Conservation (phyloP, 164 flowering plant species). For the Nymphaea colorata region DNA sequence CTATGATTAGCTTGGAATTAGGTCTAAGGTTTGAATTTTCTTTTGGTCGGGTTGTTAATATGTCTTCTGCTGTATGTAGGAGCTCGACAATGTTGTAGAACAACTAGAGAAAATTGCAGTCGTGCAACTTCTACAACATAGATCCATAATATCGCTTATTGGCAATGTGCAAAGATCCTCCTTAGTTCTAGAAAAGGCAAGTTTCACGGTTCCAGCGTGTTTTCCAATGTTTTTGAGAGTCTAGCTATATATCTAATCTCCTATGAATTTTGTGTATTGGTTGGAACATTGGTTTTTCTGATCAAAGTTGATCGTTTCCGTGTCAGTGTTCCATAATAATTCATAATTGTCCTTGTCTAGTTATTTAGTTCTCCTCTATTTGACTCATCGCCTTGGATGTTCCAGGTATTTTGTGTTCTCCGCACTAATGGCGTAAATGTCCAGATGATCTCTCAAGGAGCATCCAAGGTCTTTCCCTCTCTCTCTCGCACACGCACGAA, state of each 20-base stretch:
- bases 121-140: conserved; percentile 72
- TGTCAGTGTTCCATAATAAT: too few species aligned
- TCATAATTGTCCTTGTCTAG: too few species aligned
- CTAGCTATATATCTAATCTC: too few species aligned
- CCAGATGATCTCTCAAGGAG: conserved; percentile 99
- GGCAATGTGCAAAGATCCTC: conserved; percentile 94
- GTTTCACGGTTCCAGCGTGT: background rate
- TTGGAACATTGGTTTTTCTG: too few species aligned
- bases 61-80: conserved; percentile 26
- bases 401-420: conserved; percentile 71
- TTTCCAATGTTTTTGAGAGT: too few species aligned
- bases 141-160: conserved; percentile 92
- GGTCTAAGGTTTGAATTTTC: background rate
- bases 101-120: conserved; percentile 93
- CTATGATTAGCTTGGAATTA: too few species aligned
- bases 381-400: background rate
- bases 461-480: conserved; percentile 61
- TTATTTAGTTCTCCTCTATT: too few species aligned
- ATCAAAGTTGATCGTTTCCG: too few species aligned
- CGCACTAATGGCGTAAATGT: conserved; percentile 67
- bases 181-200: conserved; percentile 80
- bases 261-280: too few species aligned
- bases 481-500: background rate
- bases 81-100: conserved; percentile 85
- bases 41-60: background rate